Base-by-base conservation (phyloP, 1,284 basidiomycete species). In the Pseudozyma sp. region DNA sequence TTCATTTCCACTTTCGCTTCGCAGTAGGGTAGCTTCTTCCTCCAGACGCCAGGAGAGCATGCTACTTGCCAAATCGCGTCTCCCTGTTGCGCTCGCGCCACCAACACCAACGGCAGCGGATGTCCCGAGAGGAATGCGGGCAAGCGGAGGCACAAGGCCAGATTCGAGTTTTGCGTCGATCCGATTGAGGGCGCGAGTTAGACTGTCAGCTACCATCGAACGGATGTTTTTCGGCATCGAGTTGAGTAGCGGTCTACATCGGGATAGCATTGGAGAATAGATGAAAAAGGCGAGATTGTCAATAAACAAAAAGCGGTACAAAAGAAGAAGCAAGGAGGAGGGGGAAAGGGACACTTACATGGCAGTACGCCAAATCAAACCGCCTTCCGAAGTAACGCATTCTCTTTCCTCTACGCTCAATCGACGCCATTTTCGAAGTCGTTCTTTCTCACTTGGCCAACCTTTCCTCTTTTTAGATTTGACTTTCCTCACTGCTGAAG, bases 341-440 rank as follows among this genome's bases (percentile, higher is more conserved):
- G 9, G n/a, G 44, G 11, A 39, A 19, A 1, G 6, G 4, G 14
- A 31, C 40, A 60, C 62, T 52, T 45, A 65, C 52, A 73, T 72
- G 4, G 76, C 76, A 6, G 62, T 68, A 6, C 66, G 53, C 76
- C 76, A 78, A n/a, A 78, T 65, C 42, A 78, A 35, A 21, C 76
- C 76, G n/a, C 69, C 73, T 53, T 78, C 72, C 3, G 70, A 67
- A 1, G 67, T 75, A 18, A 78, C 59, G 31, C 65, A 69, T 51
- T 78, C 76, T 13, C 76, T 58, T 47, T 78, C 76, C 31, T 76
- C 65, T 0, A 70, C 45, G 42, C 58, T 72, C 11, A 78, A 44
- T 6, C 65, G 42, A n/a, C 76, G 61, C 76, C 76, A 76, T 45
- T 70, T 76, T 14, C 57, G 54, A 53, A 70, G 21, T 9, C 71